phyloP scores from a whole-genome alignment of 2,329 filamentous ascomycete genomes.

The Aspergillus udagawae region DNA sequence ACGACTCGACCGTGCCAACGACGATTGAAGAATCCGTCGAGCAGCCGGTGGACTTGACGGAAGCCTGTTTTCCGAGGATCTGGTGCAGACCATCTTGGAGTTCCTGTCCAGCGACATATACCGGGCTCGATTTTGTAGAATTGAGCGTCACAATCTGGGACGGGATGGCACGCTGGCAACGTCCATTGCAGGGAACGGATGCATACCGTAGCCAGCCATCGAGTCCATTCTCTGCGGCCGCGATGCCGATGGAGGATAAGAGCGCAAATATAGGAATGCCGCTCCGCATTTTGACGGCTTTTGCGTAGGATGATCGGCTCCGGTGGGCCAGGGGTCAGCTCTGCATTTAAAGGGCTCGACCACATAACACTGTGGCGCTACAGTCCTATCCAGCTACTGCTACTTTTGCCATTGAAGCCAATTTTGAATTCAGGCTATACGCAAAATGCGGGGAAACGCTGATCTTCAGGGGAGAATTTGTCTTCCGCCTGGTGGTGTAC shows the following conservation, averaged over 20 bases:
- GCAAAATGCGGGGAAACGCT: background rate
- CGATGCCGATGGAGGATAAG: background rate
- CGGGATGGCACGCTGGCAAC: slow-evolving; percentile 43
- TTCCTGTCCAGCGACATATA: slow-evolving; percentile 58
- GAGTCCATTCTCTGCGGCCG: slow-evolving; percentile 56
- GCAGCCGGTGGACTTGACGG: slow-evolving; percentile 25
- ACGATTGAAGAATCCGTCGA: slow-evolving; percentile 19
- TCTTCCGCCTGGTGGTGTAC: background rate
- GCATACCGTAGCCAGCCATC: slow-evolving; percentile 64
- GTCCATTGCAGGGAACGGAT: slow-evolving; percentile 41
- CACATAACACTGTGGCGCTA: background rate
- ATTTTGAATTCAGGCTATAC: background rate
- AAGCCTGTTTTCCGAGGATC: slow-evolving; percentile 52
- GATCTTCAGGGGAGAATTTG: background rate
- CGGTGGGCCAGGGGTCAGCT: background rate
- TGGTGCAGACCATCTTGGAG: slow-evolving; percentile 54
- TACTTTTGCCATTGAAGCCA: background rate
- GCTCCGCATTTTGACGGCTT: background rate
- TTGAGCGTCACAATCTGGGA: slow-evolving; percentile 53
- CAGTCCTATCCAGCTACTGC: background rate
- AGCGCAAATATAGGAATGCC: slow-evolving; percentile 1
- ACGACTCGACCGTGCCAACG: slow-evolving; percentile 31
- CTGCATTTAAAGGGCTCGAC: background rate
- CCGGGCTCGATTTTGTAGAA: slow-evolving; percentile 50
- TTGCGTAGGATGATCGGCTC: background rate